Evolutionary conservation across 2,329 filamentous ascomycete genomes (phyloP).

Genomic region (Fusarium sp.): DNA sequence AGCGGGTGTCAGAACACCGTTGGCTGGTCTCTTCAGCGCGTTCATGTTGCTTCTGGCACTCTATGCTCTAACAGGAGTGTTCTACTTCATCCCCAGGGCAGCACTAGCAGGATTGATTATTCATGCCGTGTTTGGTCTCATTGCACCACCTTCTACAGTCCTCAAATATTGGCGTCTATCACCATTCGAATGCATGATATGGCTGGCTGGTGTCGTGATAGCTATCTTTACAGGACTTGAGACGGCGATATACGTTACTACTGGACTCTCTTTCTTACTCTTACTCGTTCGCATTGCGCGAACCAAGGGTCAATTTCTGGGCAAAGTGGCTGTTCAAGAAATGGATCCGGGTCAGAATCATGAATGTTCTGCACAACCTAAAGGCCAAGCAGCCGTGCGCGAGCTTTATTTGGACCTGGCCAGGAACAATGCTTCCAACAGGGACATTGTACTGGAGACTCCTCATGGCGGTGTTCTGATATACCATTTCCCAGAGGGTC

Average conservation of each 20-base stretch:
- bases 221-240: constrained; percentile 65
- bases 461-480: constrained; percentile 65
- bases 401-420: constrained; percentile 59
- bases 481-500: constrained; percentile 65
- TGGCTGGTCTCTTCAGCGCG: constrained; percentile 84
- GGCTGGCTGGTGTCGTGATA: constrained; percentile 78
- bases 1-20: constrained; percentile 82
- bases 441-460: constrained; percentile 56
- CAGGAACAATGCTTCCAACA: constrained; percentile 61
- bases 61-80: constrained; percentile 81
- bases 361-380: background rate
- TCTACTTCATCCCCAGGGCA: constrained; percentile 84
- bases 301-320: constrained; percentile 63
- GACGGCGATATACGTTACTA: constrained; percentile 64
- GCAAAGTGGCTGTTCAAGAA: constrained; percentile 50
- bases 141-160: constrained; percentile 79
- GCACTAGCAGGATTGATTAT: constrained; percentile 83
- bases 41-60: constrained; percentile 81
- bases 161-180: constrained; percentile 85
- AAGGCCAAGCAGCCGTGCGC: constrained; percentile 31
- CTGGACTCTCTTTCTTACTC: constrained; percentile 58
- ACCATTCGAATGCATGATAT: constrained; percentile 80
- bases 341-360: constrained; percentile 15
- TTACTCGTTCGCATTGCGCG: constrained; percentile 62
- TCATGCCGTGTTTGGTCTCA: constrained; percentile 82